phyloP scores from a whole-genome alignment of 768 basidiomycete species.

The Boletus coccyginus region DNA sequence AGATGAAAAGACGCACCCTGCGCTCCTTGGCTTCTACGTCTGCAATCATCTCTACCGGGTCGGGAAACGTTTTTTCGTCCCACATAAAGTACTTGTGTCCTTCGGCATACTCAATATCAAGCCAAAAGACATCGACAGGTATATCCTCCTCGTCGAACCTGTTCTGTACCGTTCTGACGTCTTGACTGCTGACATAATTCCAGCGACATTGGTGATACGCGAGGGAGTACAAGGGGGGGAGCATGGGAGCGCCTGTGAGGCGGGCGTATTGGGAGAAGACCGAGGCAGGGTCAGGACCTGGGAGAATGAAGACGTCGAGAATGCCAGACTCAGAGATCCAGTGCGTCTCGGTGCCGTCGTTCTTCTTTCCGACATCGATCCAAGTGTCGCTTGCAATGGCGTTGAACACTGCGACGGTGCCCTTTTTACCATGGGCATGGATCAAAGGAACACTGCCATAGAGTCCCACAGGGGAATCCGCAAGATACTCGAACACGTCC shows the following conservation, averaged over 20 bases:
- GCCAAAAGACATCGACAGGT: conserved; percentile 95
- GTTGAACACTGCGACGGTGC: conserved; percentile 90
- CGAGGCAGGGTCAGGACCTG: conserved; percentile 81
- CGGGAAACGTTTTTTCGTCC: conserved; percentile 89
- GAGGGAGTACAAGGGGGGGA: conserved; percentile 90
- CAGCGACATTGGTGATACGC: conserved; percentile 98
- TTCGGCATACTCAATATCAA: conserved; percentile 93
- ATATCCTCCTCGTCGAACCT: conserved; percentile 94
- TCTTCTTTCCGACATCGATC: conserved; percentile 75
- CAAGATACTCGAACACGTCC: conserved; percentile 95
- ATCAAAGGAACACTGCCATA: conserved; percentile 92
- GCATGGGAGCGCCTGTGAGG: conserved; percentile 79
- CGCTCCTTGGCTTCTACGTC: conserved; percentile 82
- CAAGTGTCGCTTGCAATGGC: conserved; percentile 89
- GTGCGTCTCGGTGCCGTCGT: conserved; percentile 76
- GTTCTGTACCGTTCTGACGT: conserved; percentile 79
- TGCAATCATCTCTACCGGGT: conserved; percentile 90
- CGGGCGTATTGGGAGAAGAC: conserved; percentile 83
- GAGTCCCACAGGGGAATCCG: conserved; percentile 73
- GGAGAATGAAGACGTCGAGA: conserved; percentile 89
- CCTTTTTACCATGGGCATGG: conserved; percentile 85
- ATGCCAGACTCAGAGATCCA: conserved; percentile 99
- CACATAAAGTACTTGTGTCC: conserved; percentile 98
- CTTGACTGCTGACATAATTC: conserved; percentile 93
- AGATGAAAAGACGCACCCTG: conserved; percentile 53